Base-by-base conservation (phyloP, 805 yeast species). In the Wickerhamomyces canadensis region DNA sequence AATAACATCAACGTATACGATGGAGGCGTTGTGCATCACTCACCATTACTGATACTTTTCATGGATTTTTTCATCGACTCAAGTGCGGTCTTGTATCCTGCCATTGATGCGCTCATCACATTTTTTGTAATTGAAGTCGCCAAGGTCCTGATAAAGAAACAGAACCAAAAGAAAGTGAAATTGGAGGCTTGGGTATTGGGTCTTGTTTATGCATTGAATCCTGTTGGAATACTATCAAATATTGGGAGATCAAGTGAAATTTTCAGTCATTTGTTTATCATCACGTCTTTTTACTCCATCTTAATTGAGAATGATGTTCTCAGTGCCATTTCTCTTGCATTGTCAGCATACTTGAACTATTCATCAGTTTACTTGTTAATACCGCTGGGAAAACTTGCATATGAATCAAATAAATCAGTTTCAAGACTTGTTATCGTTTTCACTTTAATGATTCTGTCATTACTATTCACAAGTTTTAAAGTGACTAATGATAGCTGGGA, bases 21-120 rank as follows among this genome's bases (percentile, higher is more conserved):
- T 43, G 96, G 97, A 9, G 94, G 94, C 18, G 78, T 88, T 14
- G 81, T 82, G 25, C 91, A 87, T 58, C 95, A 87, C 49, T 78
- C 95, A 4, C 96, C 96, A 4, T 54, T 88, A 15, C 51, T 91
- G 17, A 69, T 86, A 25, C 61, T 68, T 3, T 41, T 76, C 2
- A 67, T 81, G 53, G 63, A 70, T 10, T 33, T 35, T 12, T 31
- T 47, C 19, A 21, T 33, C 9, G 42, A 38, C 7, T 26, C 45
- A 1, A 34, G 39, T 34, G 62, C 68, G 37, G 41, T 74, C 10
- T 24, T 84, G 3, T 89, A 69, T 57, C 72, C 89, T 0, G 33
- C 65, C 1, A 49, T 74, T 3, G 97, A 91, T 57, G 61, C 75
- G 5, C 52, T 72, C 4, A 72, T 78, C 19, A 81, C 85, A 4